Evolutionary conservation across 176 grass and related monocot genomes (phyloP), one percentile per base, ranked within the genome.

Genomic region (Oryza glaberrima): DNA sequence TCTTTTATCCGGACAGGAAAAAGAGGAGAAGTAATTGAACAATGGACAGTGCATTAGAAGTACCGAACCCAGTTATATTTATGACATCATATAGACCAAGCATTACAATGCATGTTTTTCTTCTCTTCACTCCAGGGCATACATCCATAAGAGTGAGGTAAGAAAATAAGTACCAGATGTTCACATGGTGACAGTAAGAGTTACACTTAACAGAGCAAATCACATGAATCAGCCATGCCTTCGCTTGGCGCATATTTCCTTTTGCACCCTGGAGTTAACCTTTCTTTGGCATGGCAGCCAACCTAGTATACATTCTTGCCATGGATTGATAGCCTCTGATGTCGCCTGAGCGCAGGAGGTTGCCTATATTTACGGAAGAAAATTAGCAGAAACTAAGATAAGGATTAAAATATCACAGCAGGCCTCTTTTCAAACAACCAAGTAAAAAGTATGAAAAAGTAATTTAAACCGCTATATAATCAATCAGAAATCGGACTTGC

Each of bases 221-320:
- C 9, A 78, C 58, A 78, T 25, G 75, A 45, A 74, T 35, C 17
- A 52, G 26, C 5, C 26, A 73, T 20, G 20, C n/a, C 58, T 41
- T 19, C 43, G 44, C 23, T 66, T 15, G 70, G 63, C 17, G 10
- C 43, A 36, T 66, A 45, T 75, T 68, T 43, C 64, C 15, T 61
- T 52, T 19, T 76, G 35, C 64, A 60, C 72, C 36, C 36, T 7
- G 20, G 70, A 58, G 32, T 51, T 77, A 93, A 69, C 78, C 67
- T 79, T 92, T 97, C 81, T 91, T 97, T 80, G 94, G 92, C 86
- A 92, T 89, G 46, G 92, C 92, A 66, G 92, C 90, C 34, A 97
- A 81, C 63, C 92, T 88, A 60, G 92, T 89, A 76, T 94, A 97
- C 94, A 97, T 97, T 70, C 73, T 86, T 58, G 92, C 94, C 94